Conservation (phyloP, 73 alveolate genomes). For the Effrenium voratum region DNA sequence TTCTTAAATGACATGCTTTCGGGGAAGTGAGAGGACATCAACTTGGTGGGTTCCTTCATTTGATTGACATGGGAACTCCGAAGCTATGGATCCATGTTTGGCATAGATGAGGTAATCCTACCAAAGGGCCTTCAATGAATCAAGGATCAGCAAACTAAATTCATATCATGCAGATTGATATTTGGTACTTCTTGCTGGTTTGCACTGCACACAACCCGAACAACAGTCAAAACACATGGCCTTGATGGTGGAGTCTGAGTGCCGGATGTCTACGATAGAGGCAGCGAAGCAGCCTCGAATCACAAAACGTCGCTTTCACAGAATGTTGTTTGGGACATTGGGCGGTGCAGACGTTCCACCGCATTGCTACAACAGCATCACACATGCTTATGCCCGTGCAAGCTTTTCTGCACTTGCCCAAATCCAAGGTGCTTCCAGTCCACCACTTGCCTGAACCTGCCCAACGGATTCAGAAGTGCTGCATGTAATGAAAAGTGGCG, state of each 20-base stretch:
- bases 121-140: too few relatives aligned
- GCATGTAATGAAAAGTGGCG: background rate
- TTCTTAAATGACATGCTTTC: too few relatives aligned
- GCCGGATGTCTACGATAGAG: slow-evolving; percentile 52
- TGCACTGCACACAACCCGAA: too few relatives aligned
- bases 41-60: too few relatives aligned
- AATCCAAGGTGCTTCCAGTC: slow-evolving; percentile 43
- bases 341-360: background rate
- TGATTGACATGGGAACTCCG: too few relatives aligned
- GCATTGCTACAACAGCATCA: background rate
- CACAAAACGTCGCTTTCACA: background rate
- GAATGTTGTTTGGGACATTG: background rate
- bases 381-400: background rate
- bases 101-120: too few relatives aligned
- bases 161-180: too few relatives aligned
- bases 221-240: too few relatives aligned
- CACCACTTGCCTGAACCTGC: slow-evolving; percentile 87
- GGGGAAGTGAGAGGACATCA: too few relatives aligned
- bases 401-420: background rate
- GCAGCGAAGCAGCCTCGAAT: slow-evolving; percentile 47
- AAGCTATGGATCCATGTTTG: too few relatives aligned
- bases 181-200: too few relatives aligned
- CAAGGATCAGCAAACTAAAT: too few relatives aligned
- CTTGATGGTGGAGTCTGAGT: slow-evolving; percentile 63
- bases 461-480: background rate